Conservation (phyloP, 768 basidiomycete species). For the Pholiota molesta region DNA sequence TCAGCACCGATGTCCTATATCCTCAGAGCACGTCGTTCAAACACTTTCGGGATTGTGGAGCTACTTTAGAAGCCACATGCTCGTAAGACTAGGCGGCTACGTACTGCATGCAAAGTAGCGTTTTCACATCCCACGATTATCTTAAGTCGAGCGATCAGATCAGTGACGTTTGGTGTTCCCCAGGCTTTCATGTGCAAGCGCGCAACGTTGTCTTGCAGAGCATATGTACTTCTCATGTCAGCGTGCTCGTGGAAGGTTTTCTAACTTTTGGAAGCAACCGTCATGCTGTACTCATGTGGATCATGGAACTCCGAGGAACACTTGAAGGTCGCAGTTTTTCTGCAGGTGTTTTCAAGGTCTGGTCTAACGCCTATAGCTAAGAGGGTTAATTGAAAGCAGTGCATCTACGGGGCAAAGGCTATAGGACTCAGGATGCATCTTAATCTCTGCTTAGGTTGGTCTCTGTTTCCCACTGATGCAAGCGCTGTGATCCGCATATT, state of each 20-base stretch:
- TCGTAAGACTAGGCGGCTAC: not conserved
- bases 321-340: no score
- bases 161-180: not conserved
- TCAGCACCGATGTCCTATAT: not conserved
- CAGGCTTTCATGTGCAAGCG: not conserved
- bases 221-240: conserved; percentile 6
- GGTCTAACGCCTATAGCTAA: no score
- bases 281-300: not conserved
- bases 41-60: not conserved
- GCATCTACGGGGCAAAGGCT: no score
- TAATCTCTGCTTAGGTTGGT: no score
- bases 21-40: not conserved
- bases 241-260: not conserved
- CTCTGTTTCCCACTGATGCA: no score
- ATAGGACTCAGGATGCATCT: no score
- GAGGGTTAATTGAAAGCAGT: no score
- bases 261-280: not conserved
- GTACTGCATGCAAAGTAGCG: not conserved
- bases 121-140: conserved; percentile 5
- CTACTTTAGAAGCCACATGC: not conserved
- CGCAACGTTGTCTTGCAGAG: not conserved
- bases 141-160: not conserved
- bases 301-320: not conserved
- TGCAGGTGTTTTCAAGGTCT: no score
- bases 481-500: not conserved